Evolutionary conservation across 176 grass and related monocot species (phyloP).

Genomic region (Microstegium vimineum): DNA sequence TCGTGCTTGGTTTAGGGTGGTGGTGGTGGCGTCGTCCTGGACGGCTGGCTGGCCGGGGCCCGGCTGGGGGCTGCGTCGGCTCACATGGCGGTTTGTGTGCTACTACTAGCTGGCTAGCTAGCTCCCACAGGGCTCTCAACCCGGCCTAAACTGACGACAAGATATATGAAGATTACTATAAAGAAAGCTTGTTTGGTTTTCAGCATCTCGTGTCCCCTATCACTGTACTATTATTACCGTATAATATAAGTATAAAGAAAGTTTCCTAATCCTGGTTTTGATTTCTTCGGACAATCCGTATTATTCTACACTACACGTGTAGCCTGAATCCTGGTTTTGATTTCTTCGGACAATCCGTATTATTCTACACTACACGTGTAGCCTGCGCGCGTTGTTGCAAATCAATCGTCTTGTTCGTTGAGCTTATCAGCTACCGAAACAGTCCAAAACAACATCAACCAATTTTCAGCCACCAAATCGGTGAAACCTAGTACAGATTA

Average conservation of each 20-base stretch:
- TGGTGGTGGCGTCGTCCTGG: background rate
- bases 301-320: background rate
- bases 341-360: background rate
- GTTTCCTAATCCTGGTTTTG: background rate
- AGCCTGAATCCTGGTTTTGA: background rate
- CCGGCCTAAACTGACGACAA: conserved; percentile 16
- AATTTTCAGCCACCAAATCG: no score
- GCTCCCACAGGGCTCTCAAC: background rate
- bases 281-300: background rate
- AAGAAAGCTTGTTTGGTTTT: background rate
- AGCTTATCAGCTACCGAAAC: no score
- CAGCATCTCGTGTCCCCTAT: background rate
- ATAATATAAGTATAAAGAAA: background rate
- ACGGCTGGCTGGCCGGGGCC: conserved; percentile 12
- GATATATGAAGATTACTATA: background rate
- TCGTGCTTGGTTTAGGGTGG: conserved; percentile 20
- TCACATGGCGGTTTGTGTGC: conserved; percentile 20
- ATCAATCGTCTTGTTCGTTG: no score
- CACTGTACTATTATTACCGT: background rate
- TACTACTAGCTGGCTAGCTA: background rate
- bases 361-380: background rate
- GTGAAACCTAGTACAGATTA: no score
- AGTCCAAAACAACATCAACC: no score
- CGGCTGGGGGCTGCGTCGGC: conserved; percentile 13
- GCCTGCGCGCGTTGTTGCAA: background rate